phyloP scores from a whole-genome alignment of 305 asterid genomes.

The Fraxinus greggii region DNA sequence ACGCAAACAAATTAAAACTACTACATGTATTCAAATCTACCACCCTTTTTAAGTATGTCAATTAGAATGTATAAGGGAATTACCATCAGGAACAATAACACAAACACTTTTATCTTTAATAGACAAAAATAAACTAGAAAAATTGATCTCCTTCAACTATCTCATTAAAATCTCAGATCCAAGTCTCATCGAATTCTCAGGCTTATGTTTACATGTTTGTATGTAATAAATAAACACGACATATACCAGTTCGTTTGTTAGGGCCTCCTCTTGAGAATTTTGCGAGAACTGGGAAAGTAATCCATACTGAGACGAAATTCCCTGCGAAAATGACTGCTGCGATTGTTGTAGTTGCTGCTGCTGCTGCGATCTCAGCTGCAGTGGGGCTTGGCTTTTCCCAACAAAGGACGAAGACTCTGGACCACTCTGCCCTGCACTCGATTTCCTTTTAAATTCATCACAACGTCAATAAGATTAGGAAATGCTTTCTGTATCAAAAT shows the following conservation, averaged over 20 bases:
- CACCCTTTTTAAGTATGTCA: neutral
- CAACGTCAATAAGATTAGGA: neutral
- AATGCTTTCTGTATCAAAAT: slow-evolving; percentile 15
- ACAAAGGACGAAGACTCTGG: slow-evolving; percentile 54
- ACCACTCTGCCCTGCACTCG: slow-evolving; percentile 36
- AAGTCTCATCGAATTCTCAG: neutral
- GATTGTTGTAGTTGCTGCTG: slow-evolving; percentile 46
- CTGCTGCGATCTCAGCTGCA: slow-evolving; percentile 46
- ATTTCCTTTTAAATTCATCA: slow-evolving; percentile 50
- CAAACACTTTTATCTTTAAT: slow-evolving; percentile 6
- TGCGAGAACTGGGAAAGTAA: slow-evolving; percentile 83
- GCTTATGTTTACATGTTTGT: neutral
- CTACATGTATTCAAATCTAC: neutral
- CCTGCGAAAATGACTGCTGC: slow-evolving; percentile 75
- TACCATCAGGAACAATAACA: slow-evolving; percentile 8
- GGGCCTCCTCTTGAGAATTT: slow-evolving; percentile 69
- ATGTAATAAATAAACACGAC: neutral
- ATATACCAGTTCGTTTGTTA: slow-evolving; percentile 54
- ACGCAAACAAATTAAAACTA: neutral
- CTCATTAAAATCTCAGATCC: slow-evolving; percentile 12
- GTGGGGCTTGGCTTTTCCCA: slow-evolving; percentile 53
- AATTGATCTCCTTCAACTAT: neutral
- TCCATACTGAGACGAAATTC: slow-evolving; percentile 79
- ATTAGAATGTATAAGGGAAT: neutral
- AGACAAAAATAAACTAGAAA: neutral